A percentile compares a stretch with the other conserved stretches of the same genome.
Conservation (phyloP, 2,329 filamentous ascomycete species). For the Ceratocystis smalleyi region DNA sequence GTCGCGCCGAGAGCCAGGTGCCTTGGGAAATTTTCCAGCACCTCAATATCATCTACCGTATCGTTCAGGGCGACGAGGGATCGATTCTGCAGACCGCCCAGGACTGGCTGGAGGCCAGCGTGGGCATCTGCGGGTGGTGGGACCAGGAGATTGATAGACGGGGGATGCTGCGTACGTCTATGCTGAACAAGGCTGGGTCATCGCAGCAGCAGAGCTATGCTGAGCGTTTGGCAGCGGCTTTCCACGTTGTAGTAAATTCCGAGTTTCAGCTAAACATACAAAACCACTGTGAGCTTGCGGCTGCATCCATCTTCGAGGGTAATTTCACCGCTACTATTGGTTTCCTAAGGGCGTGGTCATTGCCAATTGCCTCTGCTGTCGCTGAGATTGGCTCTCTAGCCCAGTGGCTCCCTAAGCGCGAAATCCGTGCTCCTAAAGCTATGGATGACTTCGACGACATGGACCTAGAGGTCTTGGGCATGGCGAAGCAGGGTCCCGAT, state of each 20-base stretch:
- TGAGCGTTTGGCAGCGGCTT: slow-evolving; percentile 54
- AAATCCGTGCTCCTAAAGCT: slow-evolving; percentile 38
- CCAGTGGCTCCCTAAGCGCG: slow-evolving; percentile 58
- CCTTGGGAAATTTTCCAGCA: slow-evolving; percentile 86
- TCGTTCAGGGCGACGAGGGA: slow-evolving; percentile 59
- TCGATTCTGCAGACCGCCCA: slow-evolving; percentile 64
- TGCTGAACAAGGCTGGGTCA: slow-evolving; percentile 10
- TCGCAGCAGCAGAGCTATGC: slow-evolving; percentile 46
- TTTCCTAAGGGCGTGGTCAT: slow-evolving; percentile 64
- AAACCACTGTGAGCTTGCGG: slow-evolving; percentile 61
- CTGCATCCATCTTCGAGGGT: slow-evolving; percentile 70
- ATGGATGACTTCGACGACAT: slow-evolving; percentile 43
- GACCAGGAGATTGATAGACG: slow-evolving; percentile 67
- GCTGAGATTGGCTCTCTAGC: slow-evolving; percentile 73
- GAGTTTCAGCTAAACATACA: slow-evolving; percentile 65
- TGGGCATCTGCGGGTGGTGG: slow-evolving; percentile 84
- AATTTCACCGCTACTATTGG: slow-evolving; percentile 62
- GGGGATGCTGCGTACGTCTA: slow-evolving; percentile 27
- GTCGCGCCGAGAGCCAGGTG: slow-evolving; percentile 71
- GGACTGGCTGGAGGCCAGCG: slow-evolving; percentile 82
- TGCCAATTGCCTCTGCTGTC: slow-evolving; percentile 60
- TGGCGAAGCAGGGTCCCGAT: slow-evolving; percentile 43
- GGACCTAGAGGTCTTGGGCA: slow-evolving; percentile 67
- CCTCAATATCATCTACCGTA: slow-evolving; percentile 62
- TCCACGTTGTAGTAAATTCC: slow-evolving; percentile 51